Evolutionary conservation across 106 monocot genomes (phyloP), one percentile per base, ranked within the genome.

Genomic region (Posidonia australis): DNA sequence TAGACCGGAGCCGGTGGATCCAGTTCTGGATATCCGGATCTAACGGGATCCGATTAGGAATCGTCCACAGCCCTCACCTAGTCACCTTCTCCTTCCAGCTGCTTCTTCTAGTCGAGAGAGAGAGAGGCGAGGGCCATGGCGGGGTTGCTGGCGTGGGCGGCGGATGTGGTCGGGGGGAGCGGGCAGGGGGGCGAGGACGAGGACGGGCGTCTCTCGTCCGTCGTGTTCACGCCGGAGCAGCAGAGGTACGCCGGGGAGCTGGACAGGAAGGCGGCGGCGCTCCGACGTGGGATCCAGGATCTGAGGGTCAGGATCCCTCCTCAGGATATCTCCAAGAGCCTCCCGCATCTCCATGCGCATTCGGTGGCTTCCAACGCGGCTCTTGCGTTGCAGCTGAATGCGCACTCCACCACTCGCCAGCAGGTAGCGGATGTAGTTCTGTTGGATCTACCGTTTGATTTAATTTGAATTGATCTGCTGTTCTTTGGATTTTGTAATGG

Each of bases 81-180:
- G n/a, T n/a, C n/a, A n/a, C n/a, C n/a, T n/a, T n/a, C n/a, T n/a
- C n/a, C n/a, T n/a, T n/a, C n/a, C n/a, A n/a, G n/a, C n/a, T n/a
- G n/a, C n/a, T n/a, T n/a, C n/a, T n/a, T n/a, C n/a, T n/a, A n/a
- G 36, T 36, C 5, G 36, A 7, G 36, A 2, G 36, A 36, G 7
- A n/a, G 19, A 20, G 21, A 10, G 23, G 19, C 53, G 53, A 54
- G 2, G 29, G 27, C 22, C 18, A 93, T 93, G 92, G 82, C 88
- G 26, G 89, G 93, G 18, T 52, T 86, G 61, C 67, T 89, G n/a
- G 89, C 93, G 11, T 93, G 93, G 93, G 89, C 86, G 28, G 93
- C 89, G n/a, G 89, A 89, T 70, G 93, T 89, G 54, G 89, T 89
- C 0, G 89, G 85, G 31, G 79, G 77, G 9, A 65, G 59, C 47